Conservation (phyloP, 2,329 filamentous ascomycete genomes). For the Sporothrix sp. region DNA sequence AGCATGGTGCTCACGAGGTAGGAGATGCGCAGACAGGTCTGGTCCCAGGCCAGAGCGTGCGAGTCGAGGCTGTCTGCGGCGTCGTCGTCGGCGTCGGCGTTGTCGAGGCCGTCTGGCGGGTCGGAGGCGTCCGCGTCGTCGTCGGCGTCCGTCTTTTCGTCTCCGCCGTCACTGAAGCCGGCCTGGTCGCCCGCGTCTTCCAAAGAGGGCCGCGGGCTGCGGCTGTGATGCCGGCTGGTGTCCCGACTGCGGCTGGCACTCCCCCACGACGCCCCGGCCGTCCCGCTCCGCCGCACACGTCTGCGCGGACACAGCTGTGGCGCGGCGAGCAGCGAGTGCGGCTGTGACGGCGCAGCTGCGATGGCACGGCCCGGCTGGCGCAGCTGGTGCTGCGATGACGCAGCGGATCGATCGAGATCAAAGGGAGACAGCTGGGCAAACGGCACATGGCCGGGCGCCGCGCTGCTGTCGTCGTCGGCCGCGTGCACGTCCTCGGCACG, state of each 20-base stretch:
- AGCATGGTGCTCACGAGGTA: conserved; percentile 19
- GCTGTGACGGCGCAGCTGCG: neutral
- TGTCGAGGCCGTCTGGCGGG: neutral
- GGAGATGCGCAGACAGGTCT: conserved; percentile 19
- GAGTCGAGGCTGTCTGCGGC: conserved; percentile 13
- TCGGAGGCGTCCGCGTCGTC: neutral
- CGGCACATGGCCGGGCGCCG: neutral
- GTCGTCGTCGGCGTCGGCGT: neutral
- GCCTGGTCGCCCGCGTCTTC: neutral
- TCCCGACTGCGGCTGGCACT: neutral
- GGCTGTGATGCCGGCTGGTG: conserved; percentile 3
- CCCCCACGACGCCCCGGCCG: neutral
- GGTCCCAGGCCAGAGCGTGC: conserved; percentile 22
- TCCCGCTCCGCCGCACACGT: neutral
- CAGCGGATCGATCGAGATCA: neutral
- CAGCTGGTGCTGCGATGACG: neutral
- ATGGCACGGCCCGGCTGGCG: neutral
- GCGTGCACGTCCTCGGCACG: neutral
- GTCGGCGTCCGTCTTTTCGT: neutral
- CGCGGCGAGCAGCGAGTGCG: conserved; percentile 9
- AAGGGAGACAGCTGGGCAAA: conserved; percentile 1
- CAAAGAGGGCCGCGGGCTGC: neutral
- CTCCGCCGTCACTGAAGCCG: neutral
- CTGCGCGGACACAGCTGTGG: conserved; percentile 1
- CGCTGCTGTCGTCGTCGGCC: neutral